These are phyloP conservation scores for Botryotinia convoluta DNA, from an alignment of 2,329 filamentous ascomycete genomes.

Conservation along the genomic window DNA sequence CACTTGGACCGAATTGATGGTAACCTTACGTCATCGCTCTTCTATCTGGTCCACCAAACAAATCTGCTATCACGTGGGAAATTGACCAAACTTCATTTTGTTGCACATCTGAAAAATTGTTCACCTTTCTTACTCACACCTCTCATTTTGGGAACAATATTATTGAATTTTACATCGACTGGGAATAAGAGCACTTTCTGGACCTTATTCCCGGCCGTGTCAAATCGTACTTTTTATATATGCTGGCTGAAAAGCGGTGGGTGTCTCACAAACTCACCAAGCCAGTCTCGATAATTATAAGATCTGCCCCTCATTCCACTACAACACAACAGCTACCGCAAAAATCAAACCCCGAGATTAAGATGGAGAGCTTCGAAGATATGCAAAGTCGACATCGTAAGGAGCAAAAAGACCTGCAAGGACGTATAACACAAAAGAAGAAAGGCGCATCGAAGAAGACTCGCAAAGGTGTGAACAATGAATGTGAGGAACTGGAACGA, in stretches of 20 bases:
- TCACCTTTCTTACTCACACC: neutral
- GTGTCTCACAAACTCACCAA: neutral
- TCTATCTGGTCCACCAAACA: neutral
- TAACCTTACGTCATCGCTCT: neutral
- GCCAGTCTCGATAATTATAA: neutral
- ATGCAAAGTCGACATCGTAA: slow-evolving; percentile 78
- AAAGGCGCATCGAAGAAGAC: slow-evolving; percentile 92
- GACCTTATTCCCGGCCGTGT: neutral
- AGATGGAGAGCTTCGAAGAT: slow-evolving; percentile 64
- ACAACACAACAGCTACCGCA: neutral
- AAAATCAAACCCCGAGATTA: neutral
- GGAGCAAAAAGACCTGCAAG: slow-evolving; percentile 83
- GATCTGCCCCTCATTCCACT: neutral
- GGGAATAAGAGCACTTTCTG: slow-evolving; percentile 4
- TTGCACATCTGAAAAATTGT: neutral
- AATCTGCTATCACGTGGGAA: neutral
- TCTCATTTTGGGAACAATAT: neutral
- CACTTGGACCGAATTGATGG: neutral
- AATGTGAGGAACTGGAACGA: slow-evolving; percentile 70
- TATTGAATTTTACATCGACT: neutral
- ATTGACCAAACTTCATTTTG: neutral
- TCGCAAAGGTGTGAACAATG: slow-evolving; percentile 69
- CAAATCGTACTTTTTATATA: neutral
- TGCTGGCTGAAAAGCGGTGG: neutral
- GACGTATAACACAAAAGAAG: slow-evolving; percentile 88